Conservation (phyloP, 139 green algal species). For the Micractinium sp. region DNA sequence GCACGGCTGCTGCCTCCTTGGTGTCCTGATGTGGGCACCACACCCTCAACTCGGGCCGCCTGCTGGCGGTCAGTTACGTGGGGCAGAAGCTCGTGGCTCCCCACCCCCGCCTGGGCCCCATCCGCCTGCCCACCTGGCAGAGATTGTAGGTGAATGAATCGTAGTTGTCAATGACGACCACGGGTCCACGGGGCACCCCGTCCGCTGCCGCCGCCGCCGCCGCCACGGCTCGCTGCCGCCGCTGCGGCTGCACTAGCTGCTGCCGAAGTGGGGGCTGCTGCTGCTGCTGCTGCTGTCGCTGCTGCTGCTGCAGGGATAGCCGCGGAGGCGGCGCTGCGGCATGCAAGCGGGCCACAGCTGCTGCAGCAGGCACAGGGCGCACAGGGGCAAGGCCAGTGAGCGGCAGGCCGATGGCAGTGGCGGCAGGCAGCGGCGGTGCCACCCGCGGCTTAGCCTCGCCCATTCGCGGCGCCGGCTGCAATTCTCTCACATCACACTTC, state of each 20-base stretch:
- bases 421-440: neutral
- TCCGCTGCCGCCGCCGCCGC: conserved; percentile 18
- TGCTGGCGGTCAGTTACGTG: too few species aligned
- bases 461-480: too few species aligned
- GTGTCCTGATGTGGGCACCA: too few species aligned
- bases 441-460: neutral
- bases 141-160: conserved; percentile 99
- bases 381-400: neutral
- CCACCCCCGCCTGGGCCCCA: too few species aligned
- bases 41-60: too few species aligned
- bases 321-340: neutral
- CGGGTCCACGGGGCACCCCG: conserved; percentile 50
- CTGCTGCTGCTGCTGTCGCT: conserved; percentile 26
- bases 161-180: conserved; percentile 98
- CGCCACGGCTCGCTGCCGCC: neutral
- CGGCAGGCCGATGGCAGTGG: neutral
- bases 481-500: too few species aligned
- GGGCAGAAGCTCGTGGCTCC: too few species aligned
- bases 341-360: neutral
- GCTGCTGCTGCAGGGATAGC: neutral
- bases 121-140: conserved; percentile 75
- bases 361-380: neutral
- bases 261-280: neutral
- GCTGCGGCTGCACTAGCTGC: neutral
- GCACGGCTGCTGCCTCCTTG: too few species aligned